Evolutionary conservation across 257 asterid species (phyloP), one percentile per base, ranked within the genome.

Genomic region (Jacaranda copaia): DNA sequence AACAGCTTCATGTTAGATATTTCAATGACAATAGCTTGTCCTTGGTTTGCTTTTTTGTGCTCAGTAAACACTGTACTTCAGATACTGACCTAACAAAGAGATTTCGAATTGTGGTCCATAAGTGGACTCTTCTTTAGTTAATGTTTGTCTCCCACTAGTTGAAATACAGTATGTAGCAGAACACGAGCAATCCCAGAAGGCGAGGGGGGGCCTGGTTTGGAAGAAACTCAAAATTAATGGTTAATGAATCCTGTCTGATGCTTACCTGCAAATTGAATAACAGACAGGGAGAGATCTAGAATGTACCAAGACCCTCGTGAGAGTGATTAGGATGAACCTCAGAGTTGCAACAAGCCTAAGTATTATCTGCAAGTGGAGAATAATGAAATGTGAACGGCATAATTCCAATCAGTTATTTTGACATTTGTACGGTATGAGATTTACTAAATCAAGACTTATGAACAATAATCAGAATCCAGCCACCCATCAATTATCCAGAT

Each of bases 351-450:
- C 70, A 36, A 55, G 63, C 60, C 13, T 35, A 66, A 43, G 53
- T 32, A 35, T 52, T 36, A 79, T 72, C 84, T 79, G 80, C 73
- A 61, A 51, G 55, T 42, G 74, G 65, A 53, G 18, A 45, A 77
- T 48, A 56, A 53, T 63, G 52, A 60, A 45, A 56, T 12, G 15
- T 65, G 64, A 38, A 63, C 20, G 19, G 14, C 16, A 49, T 43
- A 65, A 52, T 46, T 61, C 19, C 73, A 69, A 56, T n/a, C 5
- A 76, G 36, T 46, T 62, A 76, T 53, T 51, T 32, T 10, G 40
- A 63, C 40, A 53, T 45, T 20, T 75, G 48, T 40, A 77, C n/a
- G 56, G 58, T 13, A 35, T n/a, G 42, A 32, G 48, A 72, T 57
- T 19, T 7, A 72, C 3, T 51, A 42, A 39, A 68, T 68, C 1